phyloP scores from a whole-genome alignment of 2,329 filamentous ascomycete genomes.

The Claviceps paspali region DNA sequence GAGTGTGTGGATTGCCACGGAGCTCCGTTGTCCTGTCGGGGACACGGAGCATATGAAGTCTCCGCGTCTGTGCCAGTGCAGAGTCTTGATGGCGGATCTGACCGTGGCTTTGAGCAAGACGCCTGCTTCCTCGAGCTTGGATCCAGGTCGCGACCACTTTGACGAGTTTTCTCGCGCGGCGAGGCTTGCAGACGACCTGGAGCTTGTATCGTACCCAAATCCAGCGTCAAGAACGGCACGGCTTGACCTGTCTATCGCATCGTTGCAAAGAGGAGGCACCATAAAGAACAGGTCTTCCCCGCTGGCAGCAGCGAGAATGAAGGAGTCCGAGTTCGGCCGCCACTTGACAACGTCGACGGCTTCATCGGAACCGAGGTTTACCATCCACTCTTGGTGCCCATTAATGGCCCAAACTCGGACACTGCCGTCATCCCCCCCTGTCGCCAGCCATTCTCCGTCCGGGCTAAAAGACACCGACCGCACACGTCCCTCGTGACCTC shows the following conservation, averaged over 20 bases:
- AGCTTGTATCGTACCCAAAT: constrained; percentile 79
- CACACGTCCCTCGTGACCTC: constrained; percentile 78
- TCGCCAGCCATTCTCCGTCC: constrained; percentile 71
- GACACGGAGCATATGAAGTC: constrained; percentile 92
- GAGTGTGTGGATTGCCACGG: constrained; percentile 87
- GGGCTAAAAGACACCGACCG: constrained; percentile 76
- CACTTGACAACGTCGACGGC: constrained; percentile 78
- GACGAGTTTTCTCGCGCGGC: constrained; percentile 60
- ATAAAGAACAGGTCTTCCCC: constrained; percentile 79
- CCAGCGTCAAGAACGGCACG: constrained; percentile 68
- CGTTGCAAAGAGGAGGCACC: constrained; percentile 58
- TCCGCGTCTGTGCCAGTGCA: constrained; percentile 86
- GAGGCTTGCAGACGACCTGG: constrained; percentile 34
- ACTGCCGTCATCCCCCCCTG: constrained; percentile 86
- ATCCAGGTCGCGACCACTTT: constrained; percentile 69
- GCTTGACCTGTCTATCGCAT: constrained; percentile 58
- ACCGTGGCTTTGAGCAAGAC: constrained; percentile 72
- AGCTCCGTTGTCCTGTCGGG: constrained; percentile 58
- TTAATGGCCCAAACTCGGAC: constrained; percentile 86
- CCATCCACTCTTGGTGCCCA: constrained; percentile 76
- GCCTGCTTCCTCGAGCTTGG: constrained; percentile 58
- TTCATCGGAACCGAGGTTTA: constrained; percentile 60
- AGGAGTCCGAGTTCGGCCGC: constrained; percentile 69
- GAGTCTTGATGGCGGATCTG: constrained; percentile 65
- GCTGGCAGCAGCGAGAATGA: constrained; percentile 68